A percentile compares a stretch with the other conserved stretches of the same genome.
These are phyloP conservation scores for Fusarium dimerum DNA, from an alignment of 2,329 filamentous ascomycete species.

Conservation along the genomic window DNA sequence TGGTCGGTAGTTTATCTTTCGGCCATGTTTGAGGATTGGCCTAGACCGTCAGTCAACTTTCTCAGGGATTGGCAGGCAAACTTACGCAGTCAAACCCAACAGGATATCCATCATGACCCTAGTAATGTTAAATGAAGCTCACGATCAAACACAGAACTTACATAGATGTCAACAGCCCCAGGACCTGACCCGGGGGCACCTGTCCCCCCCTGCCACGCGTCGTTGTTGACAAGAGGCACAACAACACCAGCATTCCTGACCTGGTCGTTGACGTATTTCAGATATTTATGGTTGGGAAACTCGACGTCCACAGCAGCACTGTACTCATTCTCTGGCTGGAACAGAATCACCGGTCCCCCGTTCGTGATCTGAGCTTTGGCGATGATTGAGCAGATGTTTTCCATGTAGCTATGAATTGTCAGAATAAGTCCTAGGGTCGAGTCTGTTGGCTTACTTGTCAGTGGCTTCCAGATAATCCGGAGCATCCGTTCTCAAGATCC, in stretches of 20 bases:
- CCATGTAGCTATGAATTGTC: constrained; percentile 42
- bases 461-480: constrained; percentile 66
- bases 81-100: constrained; percentile 56
- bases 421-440: not conserved
- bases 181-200: constrained; percentile 64
- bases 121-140: accelerated
- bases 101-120: constrained; percentile 65
- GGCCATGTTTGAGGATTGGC: constrained; percentile 50
- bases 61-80: accelerated
- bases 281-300: constrained; percentile 69
- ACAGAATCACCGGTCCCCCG: constrained; percentile 75
- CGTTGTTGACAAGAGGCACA: constrained; percentile 75
- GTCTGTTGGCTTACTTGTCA: constrained; percentile 51
- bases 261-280: constrained; percentile 70
- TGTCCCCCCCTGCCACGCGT: constrained; percentile 60
- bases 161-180: constrained; percentile 60
- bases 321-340: constrained; percentile 85
- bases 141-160: constrained; percentile 2
- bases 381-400: constrained; percentile 64
- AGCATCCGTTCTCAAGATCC: constrained; percentile 62
- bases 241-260: constrained; percentile 67
- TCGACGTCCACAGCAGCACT: constrained; percentile 49
- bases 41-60: constrained; percentile 5
- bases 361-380: constrained; percentile 80
- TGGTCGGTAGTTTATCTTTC: constrained; percentile 33